Evolutionary conservation across 2,329 filamentous ascomycete genomes (phyloP).

Genomic region (Hypoxylon sp.): DNA sequence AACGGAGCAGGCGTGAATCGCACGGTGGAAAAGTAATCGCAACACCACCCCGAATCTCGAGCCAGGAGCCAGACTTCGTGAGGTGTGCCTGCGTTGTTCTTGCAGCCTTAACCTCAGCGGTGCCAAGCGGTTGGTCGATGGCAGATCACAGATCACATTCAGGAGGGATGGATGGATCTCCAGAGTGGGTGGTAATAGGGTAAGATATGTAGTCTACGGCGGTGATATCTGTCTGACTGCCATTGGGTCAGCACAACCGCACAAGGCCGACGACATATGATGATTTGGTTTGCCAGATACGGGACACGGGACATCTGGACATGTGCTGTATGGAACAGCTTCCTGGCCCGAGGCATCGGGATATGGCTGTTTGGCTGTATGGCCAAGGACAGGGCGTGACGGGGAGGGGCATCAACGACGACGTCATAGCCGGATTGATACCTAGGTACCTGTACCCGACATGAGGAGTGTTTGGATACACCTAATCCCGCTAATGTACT

Average conservation of each 20-base stretch:
- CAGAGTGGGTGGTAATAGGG: slow-evolving; percentile 29
- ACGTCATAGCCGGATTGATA: slow-evolving; percentile 21
- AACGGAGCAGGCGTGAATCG: slow-evolving; percentile 1
- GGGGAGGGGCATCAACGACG: slow-evolving; percentile 2
- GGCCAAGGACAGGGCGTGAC: neutral
- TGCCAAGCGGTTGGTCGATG: slow-evolving; percentile 33
- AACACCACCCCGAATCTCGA: slow-evolving; percentile 34
- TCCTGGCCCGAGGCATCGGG: slow-evolving; percentile 31
- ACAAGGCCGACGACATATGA: slow-evolving; percentile 31
- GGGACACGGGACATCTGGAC: neutral
- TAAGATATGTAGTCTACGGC: slow-evolving; percentile 25
- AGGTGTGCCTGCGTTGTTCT: slow-evolving; percentile 18
- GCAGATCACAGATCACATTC: slow-evolving; percentile 34
- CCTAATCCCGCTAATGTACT: slow-evolving; percentile 7
- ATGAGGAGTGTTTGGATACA: neutral
- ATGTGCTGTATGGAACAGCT: slow-evolving; percentile 15
- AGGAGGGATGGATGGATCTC: slow-evolving; percentile 18
- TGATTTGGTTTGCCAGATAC: slow-evolving; percentile 17
- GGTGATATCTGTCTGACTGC: slow-evolving; percentile 37
- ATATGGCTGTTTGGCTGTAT: neutral
- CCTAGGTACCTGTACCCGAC: neutral
- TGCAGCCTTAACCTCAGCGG: slow-evolving; percentile 31
- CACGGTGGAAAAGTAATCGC: slow-evolving; percentile 2
- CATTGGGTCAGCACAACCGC: slow-evolving; percentile 35
- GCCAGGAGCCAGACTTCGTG: slow-evolving; percentile 14